These are phyloP conservation scores for Echinosophora koreensis DNA, from an alignment of 306 rosid species.

Conservation along the genomic window DNA sequence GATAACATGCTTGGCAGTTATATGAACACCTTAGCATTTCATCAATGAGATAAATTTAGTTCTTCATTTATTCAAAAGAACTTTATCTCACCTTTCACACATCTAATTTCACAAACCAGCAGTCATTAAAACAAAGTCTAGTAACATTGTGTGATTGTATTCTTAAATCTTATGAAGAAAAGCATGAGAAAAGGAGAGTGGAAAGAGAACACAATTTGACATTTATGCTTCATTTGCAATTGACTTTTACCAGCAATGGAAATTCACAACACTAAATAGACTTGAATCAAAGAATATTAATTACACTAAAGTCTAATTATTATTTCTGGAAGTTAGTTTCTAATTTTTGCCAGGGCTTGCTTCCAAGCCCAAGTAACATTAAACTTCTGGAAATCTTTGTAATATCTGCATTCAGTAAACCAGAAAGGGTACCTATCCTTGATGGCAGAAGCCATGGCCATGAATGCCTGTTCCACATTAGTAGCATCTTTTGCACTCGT, in stretches of 20 bases:
- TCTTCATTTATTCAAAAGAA: background rate
- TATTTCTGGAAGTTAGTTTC: slow-evolving; percentile 1
- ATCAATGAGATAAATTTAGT: slow-evolving; percentile 7
- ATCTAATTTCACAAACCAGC: slow-evolving; percentile 11
- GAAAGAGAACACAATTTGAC: background rate
- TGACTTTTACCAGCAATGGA: background rate
- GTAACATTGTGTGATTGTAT: background rate
- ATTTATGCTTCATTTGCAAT: background rate
- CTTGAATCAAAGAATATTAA: slow-evolving; percentile 14
- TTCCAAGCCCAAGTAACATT: slow-evolving; percentile 17
- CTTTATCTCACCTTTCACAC: background rate
- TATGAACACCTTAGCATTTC: background rate
- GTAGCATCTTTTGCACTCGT: slow-evolving; percentile 68
- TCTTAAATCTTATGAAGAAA: background rate
- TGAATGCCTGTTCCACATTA: slow-evolving; percentile 66
- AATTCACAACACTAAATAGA: background rate
- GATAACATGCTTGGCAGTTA: background rate
- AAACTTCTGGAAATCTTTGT: background rate
- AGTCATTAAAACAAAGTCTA: background rate
- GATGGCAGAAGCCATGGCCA: slow-evolving; percentile 69
- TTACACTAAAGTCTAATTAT: background rate
- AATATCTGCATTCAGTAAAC: slow-evolving; percentile 15
- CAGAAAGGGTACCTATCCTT: slow-evolving; percentile 51
- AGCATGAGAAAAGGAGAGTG: background rate
- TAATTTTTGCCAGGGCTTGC: background rate